Evolutionary conservation across 495 filamentous ascomycete genomes (phyloP), one percentile per base, ranked within the genome.

Genomic region (Penicillium cataractarum): DNA sequence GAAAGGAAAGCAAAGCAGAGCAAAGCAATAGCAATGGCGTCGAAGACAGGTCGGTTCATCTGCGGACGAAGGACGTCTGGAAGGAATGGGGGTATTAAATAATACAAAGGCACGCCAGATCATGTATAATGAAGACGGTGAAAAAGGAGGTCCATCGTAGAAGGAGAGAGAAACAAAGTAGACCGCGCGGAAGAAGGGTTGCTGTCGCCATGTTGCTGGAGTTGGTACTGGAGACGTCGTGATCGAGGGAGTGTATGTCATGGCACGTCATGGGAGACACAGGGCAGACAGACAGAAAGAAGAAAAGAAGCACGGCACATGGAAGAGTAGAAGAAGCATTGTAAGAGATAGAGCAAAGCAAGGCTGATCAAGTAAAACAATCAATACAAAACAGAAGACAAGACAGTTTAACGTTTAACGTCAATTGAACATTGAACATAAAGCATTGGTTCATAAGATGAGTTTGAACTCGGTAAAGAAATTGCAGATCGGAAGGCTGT

Each of bases 211-310:
- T 56, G 60, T 39, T 53, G 19, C 12, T 39, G 13, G 35, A 24
- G 26, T 21, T 40, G 51, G 26, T 46, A 27, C 6, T 50, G 22
- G 21, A 27, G 24, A 27, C 46, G 24, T 29, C 13, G 46, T 50
- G 46, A 31, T 31, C 29, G 29, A 21, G n/a, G 9, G 21, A 27
- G 26, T 17, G 46, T n/a, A 62, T 51, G 54, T 57, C 60, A 62
- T 53, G 44, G 55, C 29, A 57, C 54, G 21, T 54, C 51, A 62
- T 44, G 46, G 31, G 51, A 58, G 55, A 63, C 61, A 27, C 19
- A 44, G 46, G 12, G 55, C 26, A 56, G 42, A 12, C 26, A 64
- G 39, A 50, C 21, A 27, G 17, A 19, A 2, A 60, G 39, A 51
- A 40, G n/a, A 26, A 37, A 52, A 44, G 19, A 50, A 61, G 29